Base-by-base conservation (phyloP, 2,329 filamentous ascomycete genomes). In the Neofusicoccum parvum region DNA sequence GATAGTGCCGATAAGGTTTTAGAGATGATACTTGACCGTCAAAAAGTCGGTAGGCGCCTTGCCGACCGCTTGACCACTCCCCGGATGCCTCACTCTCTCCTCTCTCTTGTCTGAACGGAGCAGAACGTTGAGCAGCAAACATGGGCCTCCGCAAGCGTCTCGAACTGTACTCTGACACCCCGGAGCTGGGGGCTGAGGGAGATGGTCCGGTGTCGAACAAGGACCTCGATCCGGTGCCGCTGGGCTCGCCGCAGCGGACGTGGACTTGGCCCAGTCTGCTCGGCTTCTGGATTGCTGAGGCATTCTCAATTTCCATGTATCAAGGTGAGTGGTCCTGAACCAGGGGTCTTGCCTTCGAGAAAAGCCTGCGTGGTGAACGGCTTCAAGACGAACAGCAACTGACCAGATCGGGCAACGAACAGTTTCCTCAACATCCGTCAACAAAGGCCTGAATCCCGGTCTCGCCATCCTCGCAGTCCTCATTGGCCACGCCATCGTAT, bases 281-380 rank as follows among this genome's bases (percentile, higher is more conserved):
- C 5, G 68, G 68, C 27, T 70, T 70, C 66, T 70, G 69, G 69
- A 64, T 70, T 12, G 69, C 69, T 5, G 69, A 70, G 45, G 69
- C 67, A 1, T 70, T 70, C 51, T 67, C 64, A 0, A 69, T 69
- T 12, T 69, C 69, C 7, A 69, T 69, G 67, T 68, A 68, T 20
- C 65, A 68, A 68, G 66, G 66, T 65, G 14, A 32, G 59, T 32
- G 3, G 14, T 10, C 3, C 3, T 32, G n/a, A 14, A 53, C 6
- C 15, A 7, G n/a, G 11, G 15, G 7, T 10, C 5, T 15, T 32
- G 23, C 23, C 23, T 23, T 23, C 23, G 23, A 23, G 23, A 23
- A 23, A 23, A 23, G 23, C 23, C 23, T 23, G 0, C 48, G n/a
- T n/a, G 27, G 27, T 7, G 7, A 32, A 32, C 27, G 27, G 27